Conservation (phyloP, 2,329 filamentous ascomycete species). For the Aspergillus neoniger region DNA sequence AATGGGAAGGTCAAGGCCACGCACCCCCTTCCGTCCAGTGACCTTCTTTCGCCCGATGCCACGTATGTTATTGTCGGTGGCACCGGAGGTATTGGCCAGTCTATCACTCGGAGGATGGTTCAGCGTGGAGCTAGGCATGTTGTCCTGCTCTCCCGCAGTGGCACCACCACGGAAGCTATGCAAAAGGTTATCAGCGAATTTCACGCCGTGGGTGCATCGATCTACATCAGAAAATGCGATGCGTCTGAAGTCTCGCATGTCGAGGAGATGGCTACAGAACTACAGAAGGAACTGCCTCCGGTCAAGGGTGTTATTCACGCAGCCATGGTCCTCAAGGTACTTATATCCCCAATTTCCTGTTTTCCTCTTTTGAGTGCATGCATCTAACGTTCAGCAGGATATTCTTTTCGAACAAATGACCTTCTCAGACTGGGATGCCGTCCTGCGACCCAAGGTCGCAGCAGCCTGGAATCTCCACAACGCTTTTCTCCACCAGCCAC, state of each 20-base stretch:
- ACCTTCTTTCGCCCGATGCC: not conserved
- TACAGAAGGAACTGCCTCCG: not conserved
- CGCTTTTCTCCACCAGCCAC: conserved; percentile 31
- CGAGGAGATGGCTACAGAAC: no score
- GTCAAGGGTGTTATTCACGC: conserved; percentile 23
- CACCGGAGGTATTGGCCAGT: conserved; percentile 34
- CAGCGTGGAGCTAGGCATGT: conserved; percentile 36
- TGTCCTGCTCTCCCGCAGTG: conserved; percentile 12
- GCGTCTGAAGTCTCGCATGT: not conserved
- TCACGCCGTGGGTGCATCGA: rapidly evolving
- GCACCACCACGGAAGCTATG: no score
- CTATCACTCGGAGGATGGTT: conserved; percentile 34
- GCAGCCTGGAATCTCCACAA: conserved; percentile 25
- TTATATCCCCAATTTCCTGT: no score
- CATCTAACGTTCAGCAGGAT: no score
- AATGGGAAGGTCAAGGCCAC: no score
- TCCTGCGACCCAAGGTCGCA: conserved; percentile 19
- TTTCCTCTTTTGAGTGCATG: no score
- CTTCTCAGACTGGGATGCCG: conserved; percentile 4
- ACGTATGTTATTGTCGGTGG: conserved; percentile 38
- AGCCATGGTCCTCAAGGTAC: conserved; percentile 21
- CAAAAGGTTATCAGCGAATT: no score
- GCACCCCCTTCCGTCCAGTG: not conserved
- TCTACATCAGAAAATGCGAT: not conserved
- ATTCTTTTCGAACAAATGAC: conserved; percentile 16